Evolutionary conservation across 2,329 filamentous ascomycete species (phyloP).

Genomic region (Cladosporium sp.): DNA sequence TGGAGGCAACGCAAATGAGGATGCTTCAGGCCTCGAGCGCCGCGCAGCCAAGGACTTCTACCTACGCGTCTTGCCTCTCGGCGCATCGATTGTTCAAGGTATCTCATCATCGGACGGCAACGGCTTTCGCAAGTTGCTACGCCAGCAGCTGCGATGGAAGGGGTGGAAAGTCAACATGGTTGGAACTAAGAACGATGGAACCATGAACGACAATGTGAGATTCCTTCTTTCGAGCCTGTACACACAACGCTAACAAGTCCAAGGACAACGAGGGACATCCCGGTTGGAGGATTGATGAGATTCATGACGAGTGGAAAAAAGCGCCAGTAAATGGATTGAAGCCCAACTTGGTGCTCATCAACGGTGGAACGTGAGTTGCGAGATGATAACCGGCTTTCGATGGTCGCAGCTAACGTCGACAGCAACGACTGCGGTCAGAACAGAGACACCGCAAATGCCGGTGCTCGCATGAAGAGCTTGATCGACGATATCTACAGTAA

Average conservation of each 20-base stretch:
- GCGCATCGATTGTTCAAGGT: conserved; percentile 1
- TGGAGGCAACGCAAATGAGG: neutral
- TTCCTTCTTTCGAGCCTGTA: too few species aligned
- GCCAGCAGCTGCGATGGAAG: too few species aligned
- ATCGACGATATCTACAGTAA: neutral
- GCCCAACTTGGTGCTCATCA: conserved; percentile 1
- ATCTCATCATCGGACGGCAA: neutral
- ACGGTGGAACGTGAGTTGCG: neutral
- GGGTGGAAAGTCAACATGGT: too few species aligned
- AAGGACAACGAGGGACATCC: too few species aligned
- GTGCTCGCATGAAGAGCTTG: neutral
- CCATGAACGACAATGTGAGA: too few species aligned
- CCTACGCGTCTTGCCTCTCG: neutral
- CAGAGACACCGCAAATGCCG: neutral
- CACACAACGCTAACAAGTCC: too few species aligned
- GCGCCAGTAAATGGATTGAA: too few species aligned
- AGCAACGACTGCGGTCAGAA: neutral
- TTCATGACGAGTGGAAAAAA: too few species aligned
- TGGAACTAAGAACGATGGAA: too few species aligned
- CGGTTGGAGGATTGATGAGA: too few species aligned
- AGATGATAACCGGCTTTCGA: neutral
- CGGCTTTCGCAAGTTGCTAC: neutral
- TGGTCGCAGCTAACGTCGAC: neutral
- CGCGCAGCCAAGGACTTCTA: neutral
- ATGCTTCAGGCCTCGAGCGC: neutral